A percentile compares a stretch with the other conserved stretches of the same genome.
Conservation (phyloP, 2,329 filamentous ascomycete genomes). For the Colletotrichum kahawae region DNA sequence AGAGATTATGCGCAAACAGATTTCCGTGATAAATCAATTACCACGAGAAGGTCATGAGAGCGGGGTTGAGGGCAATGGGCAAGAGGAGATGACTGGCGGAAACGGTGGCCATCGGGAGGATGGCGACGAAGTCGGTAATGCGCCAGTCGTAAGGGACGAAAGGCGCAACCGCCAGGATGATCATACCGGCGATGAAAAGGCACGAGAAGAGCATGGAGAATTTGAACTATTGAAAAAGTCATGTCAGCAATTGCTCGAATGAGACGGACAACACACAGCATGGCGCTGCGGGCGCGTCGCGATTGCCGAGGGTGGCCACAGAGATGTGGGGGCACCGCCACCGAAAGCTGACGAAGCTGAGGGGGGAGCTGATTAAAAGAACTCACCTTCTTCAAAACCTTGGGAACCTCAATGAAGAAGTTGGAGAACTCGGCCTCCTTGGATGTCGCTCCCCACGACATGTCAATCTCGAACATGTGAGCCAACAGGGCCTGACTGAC, state of each 20-base stretch:
- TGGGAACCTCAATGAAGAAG: slow-evolving; percentile 85
- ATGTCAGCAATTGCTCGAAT: slow-evolving; percentile 6
- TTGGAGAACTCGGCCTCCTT: slow-evolving; percentile 84
- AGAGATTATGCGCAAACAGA: not conserved
- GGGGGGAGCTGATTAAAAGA: slow-evolving; percentile 34
- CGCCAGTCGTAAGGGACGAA: slow-evolving; percentile 71
- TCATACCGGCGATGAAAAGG: slow-evolving; percentile 63
- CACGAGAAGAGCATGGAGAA: slow-evolving; percentile 70
- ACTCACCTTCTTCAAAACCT: slow-evolving; percentile 77
- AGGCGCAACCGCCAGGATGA: slow-evolving; percentile 65
- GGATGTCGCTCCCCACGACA: slow-evolving; percentile 83
- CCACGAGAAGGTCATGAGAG: slow-evolving; percentile 81
- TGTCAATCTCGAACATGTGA: slow-evolving; percentile 86
- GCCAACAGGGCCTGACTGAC: slow-evolving; percentile 79
- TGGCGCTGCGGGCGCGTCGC: slow-evolving; percentile 23
- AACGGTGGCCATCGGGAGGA: slow-evolving; percentile 78
- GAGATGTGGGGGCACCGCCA: slow-evolving; percentile 30
- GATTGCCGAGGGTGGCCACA: slow-evolving; percentile 20
- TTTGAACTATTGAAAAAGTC: slow-evolving; percentile 61
- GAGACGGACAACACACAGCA: not conserved
- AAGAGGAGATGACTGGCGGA: slow-evolving; percentile 71
- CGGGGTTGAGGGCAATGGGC: slow-evolving; percentile 78
- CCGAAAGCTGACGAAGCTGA: not conserved
- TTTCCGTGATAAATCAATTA: slow-evolving; percentile 39
- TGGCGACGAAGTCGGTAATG: slow-evolving; percentile 76